Base-by-base conservation (phyloP, 176 grass and related monocot species). In the Lolium rigidum region DNA sequence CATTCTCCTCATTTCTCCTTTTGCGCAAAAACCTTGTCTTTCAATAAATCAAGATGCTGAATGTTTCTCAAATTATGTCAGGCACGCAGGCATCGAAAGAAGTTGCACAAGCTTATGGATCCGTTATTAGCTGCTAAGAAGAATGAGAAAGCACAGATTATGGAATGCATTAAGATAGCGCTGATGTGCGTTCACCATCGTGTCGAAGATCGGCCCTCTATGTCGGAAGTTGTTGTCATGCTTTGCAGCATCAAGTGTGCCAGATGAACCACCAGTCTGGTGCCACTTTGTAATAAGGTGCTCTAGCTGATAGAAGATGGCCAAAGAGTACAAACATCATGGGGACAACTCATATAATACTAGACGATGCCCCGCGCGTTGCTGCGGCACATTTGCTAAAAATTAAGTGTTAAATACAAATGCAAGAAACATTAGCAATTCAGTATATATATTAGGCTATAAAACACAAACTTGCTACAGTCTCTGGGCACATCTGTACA, bases 161-260 rank as follows among this genome's bases (percentile, higher is more conserved):
- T 47, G 16, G 11, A 82, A 58, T 87, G 86, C 11, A 12, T 82
- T 7, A 47, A 57, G 21, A 60, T 87, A 60, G 86, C 59, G 0
- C 60, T 82, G 5, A n/a, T 58, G 9, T 87, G 86, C 5, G 10
- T 38, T 22, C 22, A 67, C 7, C 0, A 16, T 12, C 2, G 2
- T 77, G 8, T 51, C 13, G 24, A 57, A 17, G 0, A 76, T 59
- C 80, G 80, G 12, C 86, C 86, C 54, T 3, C 12, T 17, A 88
- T 88, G 86, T 77, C 80, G 2, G 61, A 88, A 58, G 80, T 88
- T 77, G 86, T 83, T 7, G 15, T 13, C 35, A 88, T 88, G 86
- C 71, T 82, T 57, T 20, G 38, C 3, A 1, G 15, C 31, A 5
- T 76, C 8, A 16, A 50, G 24, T 58, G 6, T n/a, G 75, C 24